These are phyloP conservation scores for Chiua sp. DNA, from an alignment of 1,284 basidiomycete species.

Conservation along the genomic window DNA sequence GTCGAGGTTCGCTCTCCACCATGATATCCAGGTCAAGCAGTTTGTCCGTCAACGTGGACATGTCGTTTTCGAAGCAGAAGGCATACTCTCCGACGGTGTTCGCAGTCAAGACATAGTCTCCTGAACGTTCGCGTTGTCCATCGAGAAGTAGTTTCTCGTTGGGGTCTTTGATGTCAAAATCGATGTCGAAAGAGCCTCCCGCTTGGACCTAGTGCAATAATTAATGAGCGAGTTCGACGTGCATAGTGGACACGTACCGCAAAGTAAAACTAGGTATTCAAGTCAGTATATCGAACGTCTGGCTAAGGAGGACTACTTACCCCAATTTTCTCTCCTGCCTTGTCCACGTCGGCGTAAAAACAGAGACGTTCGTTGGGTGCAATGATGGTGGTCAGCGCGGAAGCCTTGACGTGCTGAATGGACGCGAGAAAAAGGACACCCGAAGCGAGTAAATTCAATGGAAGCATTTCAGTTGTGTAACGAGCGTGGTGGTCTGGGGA, in stretches of 20 bases:
- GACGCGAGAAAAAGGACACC: conserved; percentile 29
- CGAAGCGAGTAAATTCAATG: conserved; percentile 24
- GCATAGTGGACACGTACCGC: conserved; percentile 52
- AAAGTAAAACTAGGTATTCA: conserved; percentile 55
- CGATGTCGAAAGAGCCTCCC: conserved; percentile 96
- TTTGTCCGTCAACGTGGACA: conserved; percentile 89
- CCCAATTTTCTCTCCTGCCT: conserved; percentile 89
- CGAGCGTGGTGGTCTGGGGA: not conserved
- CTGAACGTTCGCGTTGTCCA: conserved; percentile 89
- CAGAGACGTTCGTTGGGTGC: conserved; percentile 88
- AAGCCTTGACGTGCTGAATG: conserved; percentile 37
- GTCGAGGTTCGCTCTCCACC: conserved; percentile 93
- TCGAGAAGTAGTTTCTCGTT: conserved; percentile 86
- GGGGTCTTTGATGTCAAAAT: conserved; percentile 93
- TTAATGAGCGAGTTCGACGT: conserved; percentile 26
- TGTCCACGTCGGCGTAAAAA: conserved; percentile 98
- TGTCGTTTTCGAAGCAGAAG: conserved; percentile 99
- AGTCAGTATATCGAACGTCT: conserved; percentile 12
- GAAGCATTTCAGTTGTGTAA: conserved; percentile 25
- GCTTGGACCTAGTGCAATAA: conserved; percentile 78
- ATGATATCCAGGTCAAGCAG: conserved; percentile 97
- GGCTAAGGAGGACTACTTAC: conserved; percentile 48
- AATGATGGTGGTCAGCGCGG: conserved; percentile 90
- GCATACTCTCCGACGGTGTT: conserved; percentile 95
- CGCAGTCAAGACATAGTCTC: conserved; percentile 97